Evolutionary conservation across 1,139 yeast species (phyloP), one percentile per base, ranked within the genome.

Genomic region (Trichomonascaceae sp.): DNA sequence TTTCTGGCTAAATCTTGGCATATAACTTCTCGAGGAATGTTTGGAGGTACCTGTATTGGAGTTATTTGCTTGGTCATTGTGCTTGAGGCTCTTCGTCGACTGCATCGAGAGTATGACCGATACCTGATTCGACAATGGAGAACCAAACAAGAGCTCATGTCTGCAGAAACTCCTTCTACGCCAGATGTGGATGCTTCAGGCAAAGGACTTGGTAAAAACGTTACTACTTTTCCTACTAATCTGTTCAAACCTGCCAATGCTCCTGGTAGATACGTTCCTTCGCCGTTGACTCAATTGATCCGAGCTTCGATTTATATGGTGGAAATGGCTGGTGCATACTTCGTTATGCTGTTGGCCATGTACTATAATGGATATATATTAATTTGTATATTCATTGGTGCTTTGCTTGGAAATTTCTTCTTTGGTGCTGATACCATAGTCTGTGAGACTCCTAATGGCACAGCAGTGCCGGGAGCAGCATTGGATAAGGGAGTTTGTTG

Each of bases 11-110:
- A 68, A 48, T 70, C 83, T 20, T 84, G 90, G 90, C 87, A 82
- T 58, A 80, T 82, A 43, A 74, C 68, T n/a, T 70, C 83, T 1
- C 70, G 69, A 49, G 84, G 84, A 1, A 81, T 75, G 69, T 84
- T 84, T 72, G 89, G 87, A 3, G 89, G 88, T 8, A 75, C 87
- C 0, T 84, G 89, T 68, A 73, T 84, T 43, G 89, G 88, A 12
- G 80, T 82, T 3, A 79, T 83, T 63, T 70, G 78, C 44, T 69
- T 85, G 60, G 84, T 81, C 3, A 67, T 83, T 48, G 76, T 79
- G 7, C 73, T 82, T 10, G 84, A 83, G 63, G 77, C 84, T 79
- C 68, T 82, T 50, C 79, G 80, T 59, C 72, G 88, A 39, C 66
- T 79, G 47, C 73, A 78, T 49, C 74, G 84, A 50, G 88, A 83